Base-by-base conservation (phyloP, 257 asterid species). In the Penstemon newberryi region DNA sequence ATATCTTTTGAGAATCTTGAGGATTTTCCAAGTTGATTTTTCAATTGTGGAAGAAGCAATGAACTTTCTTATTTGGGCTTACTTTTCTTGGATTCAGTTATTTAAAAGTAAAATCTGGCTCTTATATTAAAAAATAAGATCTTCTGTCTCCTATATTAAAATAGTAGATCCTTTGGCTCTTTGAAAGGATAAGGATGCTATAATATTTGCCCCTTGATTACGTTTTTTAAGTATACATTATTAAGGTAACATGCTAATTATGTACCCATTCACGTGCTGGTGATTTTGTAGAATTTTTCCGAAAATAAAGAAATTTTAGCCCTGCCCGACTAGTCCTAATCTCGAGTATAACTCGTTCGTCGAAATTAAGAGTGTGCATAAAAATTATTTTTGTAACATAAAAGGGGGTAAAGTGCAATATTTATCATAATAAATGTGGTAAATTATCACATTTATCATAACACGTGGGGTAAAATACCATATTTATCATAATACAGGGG, bases 31-130 rank as follows among this genome's bases (percentile, higher is more conserved):
- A 7, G 54, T 52, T 77, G 75, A 76, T 80, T 54, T 73, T 77
- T 70, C 46, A 80, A 77, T 80, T 73, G 52, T 18, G 67, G 71
- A 80, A 77, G 72, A 73, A 80, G 81, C 79, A 76, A 80, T 63
- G 77, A 73, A 80, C 77, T 72, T 70, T 70, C 77, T 69, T 60
- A 7, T 41, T 56, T 51, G 12, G 8, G 4, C 36, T 12, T 42
- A 42, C 3, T 8, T 61, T 62, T 13, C 19, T 43, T 9, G 8
- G 42, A 41, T 12, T 46, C 9, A 8, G 33, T 25, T 25, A 25
- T 25, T 25, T 25, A 25, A 25, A 25, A 25, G 3, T 25, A 25
- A 25, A 25, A 25, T 25, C 33, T 25, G 33, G 33, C 33, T 25
- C 33, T 25, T 25, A 46, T 9, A 6, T 46, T 46, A 46, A 46